Evolutionary conservation across 352 stramenopile species (phyloP).

Genomic region (Pythium volutum): DNA sequence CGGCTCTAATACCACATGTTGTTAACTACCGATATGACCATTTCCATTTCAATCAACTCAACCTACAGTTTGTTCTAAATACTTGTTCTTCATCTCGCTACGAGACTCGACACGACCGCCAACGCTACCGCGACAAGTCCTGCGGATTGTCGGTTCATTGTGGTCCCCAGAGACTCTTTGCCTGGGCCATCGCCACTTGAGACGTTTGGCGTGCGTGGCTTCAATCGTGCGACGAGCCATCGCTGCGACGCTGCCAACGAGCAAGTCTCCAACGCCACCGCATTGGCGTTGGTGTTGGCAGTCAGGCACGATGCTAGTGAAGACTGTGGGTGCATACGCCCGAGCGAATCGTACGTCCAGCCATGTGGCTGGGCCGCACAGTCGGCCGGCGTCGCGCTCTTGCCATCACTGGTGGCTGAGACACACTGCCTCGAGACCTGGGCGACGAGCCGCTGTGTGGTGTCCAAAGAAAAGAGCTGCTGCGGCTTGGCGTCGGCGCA

Average conservation of each 20-base stretch:
- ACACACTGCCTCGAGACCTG: neutral
- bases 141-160: neutral
- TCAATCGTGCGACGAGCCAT: conserved; percentile 13
- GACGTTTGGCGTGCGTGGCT: neutral
- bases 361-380: neutral
- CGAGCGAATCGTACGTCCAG: conserved; percentile 20
- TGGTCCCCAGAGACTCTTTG: neutral
- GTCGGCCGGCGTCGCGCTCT: neutral
- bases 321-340: neutral
- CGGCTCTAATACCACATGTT: too few species aligned
- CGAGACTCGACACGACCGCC: neutral
- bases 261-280: neutral
- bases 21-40: neutral
- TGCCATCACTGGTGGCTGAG: neutral
- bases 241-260: conserved; percentile 1
- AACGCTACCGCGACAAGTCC: neutral
- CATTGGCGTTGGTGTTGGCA: neutral
- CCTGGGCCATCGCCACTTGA: neutral
- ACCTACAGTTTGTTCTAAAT: too few species aligned
- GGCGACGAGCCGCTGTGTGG: neutral
- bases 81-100: neutral
- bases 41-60: neutral
- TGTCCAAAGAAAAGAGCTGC: conserved; percentile 13
- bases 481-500: neutral
- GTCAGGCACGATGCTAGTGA: conserved; percentile 6